A percentile compares a stretch with the other conserved stretches of the same genome.
Conservation (phyloP, 2,329 filamentous ascomycete genomes). For the Sporothrix brunneoviolacea region DNA sequence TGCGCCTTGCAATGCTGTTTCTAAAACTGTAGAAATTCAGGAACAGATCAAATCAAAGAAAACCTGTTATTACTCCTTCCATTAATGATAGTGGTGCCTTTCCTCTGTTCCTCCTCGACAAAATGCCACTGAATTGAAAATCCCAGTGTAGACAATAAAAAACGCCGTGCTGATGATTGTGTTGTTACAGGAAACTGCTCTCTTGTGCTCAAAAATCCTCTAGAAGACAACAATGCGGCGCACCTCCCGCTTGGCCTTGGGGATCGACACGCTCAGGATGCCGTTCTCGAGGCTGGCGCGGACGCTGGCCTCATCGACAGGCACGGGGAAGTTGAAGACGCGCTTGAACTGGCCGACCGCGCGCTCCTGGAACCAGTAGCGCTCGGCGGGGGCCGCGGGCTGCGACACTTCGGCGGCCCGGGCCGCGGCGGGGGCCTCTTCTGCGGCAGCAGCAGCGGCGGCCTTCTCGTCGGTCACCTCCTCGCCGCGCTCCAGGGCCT, state of each 20-base stretch:
- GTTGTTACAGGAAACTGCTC: no score
- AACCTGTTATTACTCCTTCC: no score
- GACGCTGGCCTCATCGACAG: conserved; percentile 57
- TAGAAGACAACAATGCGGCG: conserved; percentile 51
- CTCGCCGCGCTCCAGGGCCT: conserved; percentile 22
- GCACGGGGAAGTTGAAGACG: conserved; percentile 60
- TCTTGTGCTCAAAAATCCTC: conserved; percentile 16
- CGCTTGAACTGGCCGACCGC: conserved; percentile 61
- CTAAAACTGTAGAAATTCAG: no score
- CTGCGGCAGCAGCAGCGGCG: conserved; percentile 18
- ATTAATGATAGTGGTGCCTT: no score
- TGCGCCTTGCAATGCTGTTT: no score
- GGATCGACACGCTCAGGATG: conserved; percentile 56
- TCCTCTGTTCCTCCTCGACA: no score
- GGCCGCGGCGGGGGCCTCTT: conserved; percentile 23
- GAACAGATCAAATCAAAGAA: no score
- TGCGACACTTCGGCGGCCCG: no score
- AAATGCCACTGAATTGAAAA: no score
- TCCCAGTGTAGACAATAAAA: neutral
- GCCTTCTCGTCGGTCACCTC: conserved; percentile 26
- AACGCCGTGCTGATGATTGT: neutral
- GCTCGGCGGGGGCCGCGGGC: conserved; percentile 13
- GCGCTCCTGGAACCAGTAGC: conserved; percentile 65
- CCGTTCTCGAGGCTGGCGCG: conserved; percentile 59
- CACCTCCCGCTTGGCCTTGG: conserved; percentile 56